Evolutionary conservation across 257 asterid species (phyloP), one percentile per base, ranked within the genome.

Genomic region (Nicotiana noctiflora): DNA sequence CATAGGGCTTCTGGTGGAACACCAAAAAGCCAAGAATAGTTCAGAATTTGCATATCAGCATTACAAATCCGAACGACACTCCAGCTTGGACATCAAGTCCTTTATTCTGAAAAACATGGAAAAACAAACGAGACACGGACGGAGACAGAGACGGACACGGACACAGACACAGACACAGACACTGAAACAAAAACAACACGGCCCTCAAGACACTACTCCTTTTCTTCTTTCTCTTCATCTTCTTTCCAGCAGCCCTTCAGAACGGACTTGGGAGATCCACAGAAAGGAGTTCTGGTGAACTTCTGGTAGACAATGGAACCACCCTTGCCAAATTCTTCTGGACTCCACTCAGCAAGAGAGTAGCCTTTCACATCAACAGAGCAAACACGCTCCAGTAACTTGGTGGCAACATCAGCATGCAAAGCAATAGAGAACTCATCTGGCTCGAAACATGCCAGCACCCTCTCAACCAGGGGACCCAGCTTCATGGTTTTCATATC

Each of bases 261-360:
- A 83, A 79, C 90, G 29, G 97, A 91, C 89, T 88, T 90, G 4
- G 98, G 97, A 13, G 98, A 94, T 55, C 89, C 90, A 83, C 92
- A 91, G 15, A 78, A 19, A 6, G 76, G 86, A 62, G 88, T 49
- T 83, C 83, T 84, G 8, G 52, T 84, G 81, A 91, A 94, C 88
- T 88, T 94, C 88, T 90, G 92, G 93, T 89, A 93, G 34, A 91
- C 83, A 8, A 93, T 81, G 1, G 93, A 84, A 9, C 97, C 91
- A 8, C 92, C 97, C 78, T 53, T 25, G 79, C 93, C 96, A 59
- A 94, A 89, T 60, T 87, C 94, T 86, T 89, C 93, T 14, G 21
- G 21, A 88, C 89, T 59, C 9, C 85, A 82, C 82, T 89, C 92
- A 4, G 82, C 89, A 2, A 85, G 76, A 32, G 60, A 40, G 60